These are phyloP conservation scores for Pascua sp. DNA, from an alignment of 1,284 basidiomycete genomes.

Conservation along the genomic window DNA sequence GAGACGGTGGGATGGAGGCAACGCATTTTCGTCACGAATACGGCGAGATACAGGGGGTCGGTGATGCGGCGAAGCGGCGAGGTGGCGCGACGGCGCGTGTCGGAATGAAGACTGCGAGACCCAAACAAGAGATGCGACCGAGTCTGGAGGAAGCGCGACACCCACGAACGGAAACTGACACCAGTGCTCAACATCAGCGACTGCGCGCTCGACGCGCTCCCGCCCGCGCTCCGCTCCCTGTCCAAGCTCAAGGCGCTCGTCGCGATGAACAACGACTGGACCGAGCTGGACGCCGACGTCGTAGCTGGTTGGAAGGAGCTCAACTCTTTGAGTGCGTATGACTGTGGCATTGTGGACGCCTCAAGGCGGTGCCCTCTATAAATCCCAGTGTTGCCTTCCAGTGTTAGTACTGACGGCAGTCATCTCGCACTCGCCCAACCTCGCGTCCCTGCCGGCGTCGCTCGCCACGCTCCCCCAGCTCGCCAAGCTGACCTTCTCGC, in stretches of 20 bases:
- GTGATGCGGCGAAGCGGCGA: no score
- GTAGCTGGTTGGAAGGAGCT: slow-evolving; percentile 36
- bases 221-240: slow-evolving; percentile 22
- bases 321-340: slow-evolving; percentile 41
- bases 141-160: no score
- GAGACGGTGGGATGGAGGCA: no score
- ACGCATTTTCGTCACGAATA: no score
- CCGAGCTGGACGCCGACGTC: slow-evolving; percentile 27
- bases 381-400: neutral
- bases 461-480: slow-evolving; percentile 31
- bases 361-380: neutral
- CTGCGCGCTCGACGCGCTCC: slow-evolving; percentile 29
- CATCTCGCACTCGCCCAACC: slow-evolving; percentile 42
- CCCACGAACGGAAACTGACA: neutral
- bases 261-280: slow-evolving; percentile 44
- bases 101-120: neutral
- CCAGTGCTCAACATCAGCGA: slow-evolving; percentile 43
- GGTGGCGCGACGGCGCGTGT: no score
- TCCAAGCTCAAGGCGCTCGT: slow-evolving; percentile 42
- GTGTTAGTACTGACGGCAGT: slow-evolving; percentile 22
- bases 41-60: no score
- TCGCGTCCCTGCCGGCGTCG: slow-evolving; percentile 26
- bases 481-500: slow-evolving; percentile 44
- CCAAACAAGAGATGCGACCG: neutral
- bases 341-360: no score